Evolutionary conservation across 2,329 filamentous ascomycete species (phyloP).

Genomic region (Paraphoma chrysanthemicola): DNA sequence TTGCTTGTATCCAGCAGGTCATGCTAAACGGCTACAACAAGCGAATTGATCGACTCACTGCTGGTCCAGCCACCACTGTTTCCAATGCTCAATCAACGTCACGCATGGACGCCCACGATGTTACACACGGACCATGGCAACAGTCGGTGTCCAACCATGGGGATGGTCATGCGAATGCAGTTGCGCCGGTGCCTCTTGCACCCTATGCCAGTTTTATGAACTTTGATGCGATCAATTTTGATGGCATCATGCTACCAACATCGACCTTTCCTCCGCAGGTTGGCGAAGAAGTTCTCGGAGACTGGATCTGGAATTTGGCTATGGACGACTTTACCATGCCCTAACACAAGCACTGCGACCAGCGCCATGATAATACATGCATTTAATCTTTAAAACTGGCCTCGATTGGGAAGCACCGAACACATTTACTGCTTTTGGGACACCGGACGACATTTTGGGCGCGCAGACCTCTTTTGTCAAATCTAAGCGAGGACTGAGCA

Average conservation of each 20-base stretch:
- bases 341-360: background rate
- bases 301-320: slow-evolving; percentile 28
- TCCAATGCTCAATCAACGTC: background rate
- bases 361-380: background rate
- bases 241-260: slow-evolving; percentile 12
- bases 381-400: background rate
- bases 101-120: background rate
- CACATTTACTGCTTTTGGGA: background rate
- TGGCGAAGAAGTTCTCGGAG: slow-evolving; percentile 8
- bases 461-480: no score
- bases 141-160: background rate
- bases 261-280: background rate
- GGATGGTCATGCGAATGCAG: background rate
- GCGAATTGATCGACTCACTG: slow-evolving; percentile 15
- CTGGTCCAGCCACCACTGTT: background rate
- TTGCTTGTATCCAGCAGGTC: slow-evolving; percentile 20
- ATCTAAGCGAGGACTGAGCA: background rate
- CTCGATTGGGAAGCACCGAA: background rate
- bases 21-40: slow-evolving; percentile 24
- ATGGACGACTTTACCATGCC: slow-evolving; percentile 32
- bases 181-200: slow-evolving; percentile 1
- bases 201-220: slow-evolving; percentile 16
- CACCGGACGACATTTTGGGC: background rate
- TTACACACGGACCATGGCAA: background rate
- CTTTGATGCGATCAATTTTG: slow-evolving; percentile 27